These are phyloP conservation scores for Yamadazyma laniorum DNA, from an alignment of 805 yeast species.

Conservation along the genomic window DNA sequence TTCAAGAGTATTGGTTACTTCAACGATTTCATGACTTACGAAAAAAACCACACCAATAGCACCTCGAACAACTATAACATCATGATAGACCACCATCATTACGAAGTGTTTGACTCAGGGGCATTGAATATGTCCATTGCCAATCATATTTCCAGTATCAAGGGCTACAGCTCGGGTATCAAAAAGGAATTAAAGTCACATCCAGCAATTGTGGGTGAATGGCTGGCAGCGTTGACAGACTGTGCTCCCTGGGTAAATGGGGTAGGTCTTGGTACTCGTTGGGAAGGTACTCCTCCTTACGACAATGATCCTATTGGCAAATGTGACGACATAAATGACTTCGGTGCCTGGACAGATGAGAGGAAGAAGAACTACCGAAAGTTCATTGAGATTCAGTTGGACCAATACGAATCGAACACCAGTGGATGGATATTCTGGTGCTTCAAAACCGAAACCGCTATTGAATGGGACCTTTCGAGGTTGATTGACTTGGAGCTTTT, in stretches of 20 bases:
- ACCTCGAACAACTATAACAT: conserved; percentile 29
- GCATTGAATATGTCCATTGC: conserved; percentile 29
- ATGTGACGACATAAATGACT: conserved; percentile 44
- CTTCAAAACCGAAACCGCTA: conserved; percentile 62
- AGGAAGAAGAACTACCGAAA: conserved; percentile 48
- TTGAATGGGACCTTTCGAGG: conserved; percentile 69
- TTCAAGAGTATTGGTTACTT: conserved; percentile 56
- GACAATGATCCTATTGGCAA: conserved; percentile 30
- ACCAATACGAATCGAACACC: conserved; percentile 42
- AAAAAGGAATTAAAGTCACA: conserved; percentile 34
- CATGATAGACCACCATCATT: conserved; percentile 41
- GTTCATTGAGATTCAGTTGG: conserved; percentile 59
- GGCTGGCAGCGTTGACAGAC: conserved; percentile 73
- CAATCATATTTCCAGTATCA: conserved; percentile 30
- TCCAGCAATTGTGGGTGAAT: conserved; percentile 66
- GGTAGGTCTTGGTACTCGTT: conserved; percentile 63
- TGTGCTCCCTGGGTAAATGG: conserved; percentile 72
- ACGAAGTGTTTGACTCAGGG: conserved; percentile 32
- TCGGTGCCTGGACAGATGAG: conserved; percentile 42
- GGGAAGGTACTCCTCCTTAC: conserved; percentile 44
- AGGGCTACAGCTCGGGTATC: conserved; percentile 31
- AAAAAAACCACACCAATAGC: conserved; percentile 8
- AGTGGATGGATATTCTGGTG: conserved; percentile 75
- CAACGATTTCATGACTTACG: conserved; percentile 29
- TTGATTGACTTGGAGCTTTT: conserved; percentile 51